Percentiles rank a stretch among this genome's conserved stretches.
Conservation (phyloP, 495 filamentous ascomycete genomes). For the Astrocystis sublimbata region DNA sequence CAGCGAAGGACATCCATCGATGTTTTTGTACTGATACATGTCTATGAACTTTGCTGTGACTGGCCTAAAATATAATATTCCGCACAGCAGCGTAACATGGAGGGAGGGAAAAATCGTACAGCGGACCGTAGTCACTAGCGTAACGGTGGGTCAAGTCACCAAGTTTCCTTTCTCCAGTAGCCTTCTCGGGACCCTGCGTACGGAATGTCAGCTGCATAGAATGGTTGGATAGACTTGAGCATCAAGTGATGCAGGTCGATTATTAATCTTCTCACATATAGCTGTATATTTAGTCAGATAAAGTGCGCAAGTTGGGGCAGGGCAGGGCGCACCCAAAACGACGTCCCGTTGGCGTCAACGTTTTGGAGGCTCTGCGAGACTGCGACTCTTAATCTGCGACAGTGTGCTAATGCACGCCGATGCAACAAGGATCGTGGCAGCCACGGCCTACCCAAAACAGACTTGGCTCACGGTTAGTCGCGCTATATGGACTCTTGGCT, state of each 20-base stretch:
- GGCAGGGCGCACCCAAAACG: too few relatives aligned
- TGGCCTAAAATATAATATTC: not conserved
- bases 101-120: not conserved
- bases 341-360: not conserved
- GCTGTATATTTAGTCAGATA: not conserved
- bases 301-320: not conserved
- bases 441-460: not conserved
- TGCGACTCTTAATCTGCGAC: too few relatives aligned
- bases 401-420: not conserved
- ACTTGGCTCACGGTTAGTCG: not conserved
- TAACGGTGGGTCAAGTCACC: conserved; percentile 1
- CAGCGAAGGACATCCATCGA: not conserved
- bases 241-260: not conserved
- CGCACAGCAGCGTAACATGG: not conserved
- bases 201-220: not conserved
- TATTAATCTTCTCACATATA: not conserved
- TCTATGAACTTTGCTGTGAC: not conserved
- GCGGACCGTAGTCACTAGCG: not conserved
- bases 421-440: conserved; percentile 10
- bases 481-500: not conserved
- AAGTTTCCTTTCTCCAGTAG: not conserved
- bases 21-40: not conserved
- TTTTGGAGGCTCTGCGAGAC: conserved; percentile 10
- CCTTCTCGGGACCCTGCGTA: not conserved
- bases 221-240: not conserved